These are phyloP conservation scores for Niveomyces coronatus DNA, from an alignment of 2,329 filamentous ascomycete genomes.

Conservation along the genomic window DNA sequence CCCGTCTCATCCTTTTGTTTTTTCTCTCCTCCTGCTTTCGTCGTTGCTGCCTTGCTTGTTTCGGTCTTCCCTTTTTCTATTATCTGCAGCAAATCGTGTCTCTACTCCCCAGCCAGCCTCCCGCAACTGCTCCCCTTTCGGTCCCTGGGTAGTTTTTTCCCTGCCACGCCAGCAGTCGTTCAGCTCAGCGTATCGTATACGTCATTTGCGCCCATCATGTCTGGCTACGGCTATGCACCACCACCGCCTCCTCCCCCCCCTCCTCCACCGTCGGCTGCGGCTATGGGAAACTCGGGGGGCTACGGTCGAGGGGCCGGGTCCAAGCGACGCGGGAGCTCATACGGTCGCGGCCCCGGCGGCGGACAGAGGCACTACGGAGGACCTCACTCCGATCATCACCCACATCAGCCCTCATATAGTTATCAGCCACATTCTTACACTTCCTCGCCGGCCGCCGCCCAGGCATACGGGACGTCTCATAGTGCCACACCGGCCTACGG, in stretches of 20 bases:
- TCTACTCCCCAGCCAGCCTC: no score
- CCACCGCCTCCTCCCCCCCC: constrained; percentile 42
- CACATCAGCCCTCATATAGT: constrained; percentile 29
- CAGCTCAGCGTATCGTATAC: no score
- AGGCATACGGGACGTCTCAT: no score
- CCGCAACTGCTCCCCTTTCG: no score
- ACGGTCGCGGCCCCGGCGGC: constrained; percentile 26
- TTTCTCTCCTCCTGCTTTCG: no score
- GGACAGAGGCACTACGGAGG: constrained; percentile 29
- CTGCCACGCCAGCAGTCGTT: no score
- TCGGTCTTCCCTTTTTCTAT: no score
- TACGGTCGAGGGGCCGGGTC: constrained; percentile 29
- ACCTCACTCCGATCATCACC: constrained; percentile 29
- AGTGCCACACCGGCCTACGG: no score
- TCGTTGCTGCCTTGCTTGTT: no score
- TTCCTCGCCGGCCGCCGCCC: constrained; percentile 20
- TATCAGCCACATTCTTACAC: constrained; percentile 31
- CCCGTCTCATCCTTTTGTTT: no score
- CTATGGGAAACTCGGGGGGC: constrained; percentile 13
- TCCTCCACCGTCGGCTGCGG: constrained; percentile 20
- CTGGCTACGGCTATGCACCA: constrained; percentile 43
- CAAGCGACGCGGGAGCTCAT: constrained; percentile 15
- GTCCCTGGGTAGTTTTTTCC: no score
- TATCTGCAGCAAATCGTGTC: no score
- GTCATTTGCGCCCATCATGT: constrained; percentile 24